phyloP scores from a whole-genome alignment of 1,284 basidiomycete species.

The Ceratobasidium sp. region DNA sequence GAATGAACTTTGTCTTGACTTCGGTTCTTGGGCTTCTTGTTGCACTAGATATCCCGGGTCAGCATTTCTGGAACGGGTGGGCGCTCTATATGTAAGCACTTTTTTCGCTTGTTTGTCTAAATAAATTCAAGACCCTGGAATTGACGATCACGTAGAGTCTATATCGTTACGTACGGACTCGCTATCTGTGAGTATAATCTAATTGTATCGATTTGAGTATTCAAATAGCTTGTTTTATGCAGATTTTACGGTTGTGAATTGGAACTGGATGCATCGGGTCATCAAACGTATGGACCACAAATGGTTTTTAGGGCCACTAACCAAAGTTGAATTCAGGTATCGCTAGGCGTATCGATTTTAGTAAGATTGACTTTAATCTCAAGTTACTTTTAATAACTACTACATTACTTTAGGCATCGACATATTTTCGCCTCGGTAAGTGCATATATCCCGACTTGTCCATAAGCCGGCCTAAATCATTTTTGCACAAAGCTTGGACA shows the following conservation, averaged over 20 bases:
- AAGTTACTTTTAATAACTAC: constrained; percentile 1
- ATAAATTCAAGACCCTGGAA: neutral
- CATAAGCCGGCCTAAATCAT: neutral
- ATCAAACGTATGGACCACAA: constrained; percentile 64
- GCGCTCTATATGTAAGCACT: constrained; percentile 69
- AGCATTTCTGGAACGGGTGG: constrained; percentile 65
- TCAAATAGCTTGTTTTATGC: constrained; percentile 45
- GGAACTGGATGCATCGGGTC: constrained; percentile 60
- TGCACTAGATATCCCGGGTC: constrained; percentile 66
- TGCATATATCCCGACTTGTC: constrained; percentile 12
- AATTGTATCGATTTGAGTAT: constrained; percentile 42
- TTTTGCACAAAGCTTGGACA: constrained; percentile 63
- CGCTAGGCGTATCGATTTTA: constrained; percentile 77
- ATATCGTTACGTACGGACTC: constrained; percentile 73
- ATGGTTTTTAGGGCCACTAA: constrained; percentile 19
- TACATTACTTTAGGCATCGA: constrained; percentile 66
- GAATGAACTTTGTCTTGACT: constrained; percentile 75
- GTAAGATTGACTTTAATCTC: constrained; percentile 56
- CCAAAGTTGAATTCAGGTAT: constrained; percentile 58
- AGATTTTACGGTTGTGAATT: constrained; percentile 75
- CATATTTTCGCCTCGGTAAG: constrained; percentile 77
- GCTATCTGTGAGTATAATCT: constrained; percentile 63
- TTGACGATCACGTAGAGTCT: constrained; percentile 60
- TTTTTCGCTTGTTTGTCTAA: constrained; percentile 15
- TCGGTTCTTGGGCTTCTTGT: constrained; percentile 70